Evolutionary conservation across 371 early-diverging fungal species (phyloP).

Genomic region (Sporodiniella umbellata): DNA sequence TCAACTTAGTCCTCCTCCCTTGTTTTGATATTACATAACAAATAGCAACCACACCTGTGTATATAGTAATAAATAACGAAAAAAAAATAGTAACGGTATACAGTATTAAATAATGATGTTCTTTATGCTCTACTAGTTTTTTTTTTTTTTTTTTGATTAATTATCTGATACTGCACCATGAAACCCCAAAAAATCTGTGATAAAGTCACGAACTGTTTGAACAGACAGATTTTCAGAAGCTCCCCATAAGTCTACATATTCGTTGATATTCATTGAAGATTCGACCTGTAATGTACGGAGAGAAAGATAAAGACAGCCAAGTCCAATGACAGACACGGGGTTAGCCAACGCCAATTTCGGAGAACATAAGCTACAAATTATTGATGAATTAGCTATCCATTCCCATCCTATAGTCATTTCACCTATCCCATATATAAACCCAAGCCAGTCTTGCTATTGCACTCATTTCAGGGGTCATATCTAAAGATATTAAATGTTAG

Average conservation of each 20-base stretch:
- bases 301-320: slow-evolving; percentile 50
- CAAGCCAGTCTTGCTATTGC: slow-evolving; percentile 39
- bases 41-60: too few relatives aligned
- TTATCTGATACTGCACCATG: slow-evolving; percentile 8
- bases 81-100: too few relatives aligned
- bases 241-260: slow-evolving; percentile 50
- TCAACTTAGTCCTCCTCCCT: too few relatives aligned
- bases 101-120: too few relatives aligned
- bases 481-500: slow-evolving; percentile 8
- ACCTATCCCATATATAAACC: slow-evolving; percentile 47
- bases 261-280: slow-evolving; percentile 43
- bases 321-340: slow-evolving; percentile 32
- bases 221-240: slow-evolving; percentile 45
- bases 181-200: slow-evolving; percentile 34
- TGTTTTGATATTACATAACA: too few relatives aligned
- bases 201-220: slow-evolving; percentile 44
- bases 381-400: neutral
- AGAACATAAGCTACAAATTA: slow-evolving; percentile 39
- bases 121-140: neutral
- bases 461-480: slow-evolving; percentile 40
- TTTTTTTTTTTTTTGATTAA: neutral
- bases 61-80: too few relatives aligned
- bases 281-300: slow-evolving; percentile 27
- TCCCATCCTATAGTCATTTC: neutral
- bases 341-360: slow-evolving; percentile 37